These are phyloP conservation scores for Neoscytalidium dimidiatum DNA, from an alignment of 2,329 filamentous ascomycete species.

Conservation along the genomic window DNA sequence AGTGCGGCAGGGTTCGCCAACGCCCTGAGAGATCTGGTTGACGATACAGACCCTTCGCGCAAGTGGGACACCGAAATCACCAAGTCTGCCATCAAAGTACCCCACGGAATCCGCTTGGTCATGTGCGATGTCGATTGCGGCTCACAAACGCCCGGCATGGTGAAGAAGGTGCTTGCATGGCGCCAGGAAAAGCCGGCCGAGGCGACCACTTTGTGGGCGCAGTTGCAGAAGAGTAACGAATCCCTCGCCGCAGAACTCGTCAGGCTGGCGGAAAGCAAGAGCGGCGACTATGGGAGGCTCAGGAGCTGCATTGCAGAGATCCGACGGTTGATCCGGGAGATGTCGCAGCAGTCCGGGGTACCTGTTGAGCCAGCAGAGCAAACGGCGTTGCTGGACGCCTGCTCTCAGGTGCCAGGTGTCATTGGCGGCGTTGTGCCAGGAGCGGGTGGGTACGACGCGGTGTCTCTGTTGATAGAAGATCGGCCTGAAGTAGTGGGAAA, in stretches of 20 bases:
- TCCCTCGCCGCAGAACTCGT: constrained; percentile 66
- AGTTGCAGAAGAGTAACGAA: constrained; percentile 74
- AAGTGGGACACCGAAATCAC: constrained; percentile 80
- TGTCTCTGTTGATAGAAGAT: constrained; percentile 78
- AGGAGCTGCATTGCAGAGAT: constrained; percentile 53
- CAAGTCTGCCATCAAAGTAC: constrained; percentile 70
- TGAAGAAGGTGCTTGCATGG: constrained; percentile 88
- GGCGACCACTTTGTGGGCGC: constrained; percentile 72
- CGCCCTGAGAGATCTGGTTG: constrained; percentile 66
- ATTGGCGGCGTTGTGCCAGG: constrained; percentile 91
- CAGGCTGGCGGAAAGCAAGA: constrained; percentile 49
- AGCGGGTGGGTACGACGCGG: constrained; percentile 89
- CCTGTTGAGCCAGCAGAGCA: constrained; percentile 89
- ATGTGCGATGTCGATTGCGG: constrained; percentile 98
- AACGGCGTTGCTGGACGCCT: constrained; percentile 78
- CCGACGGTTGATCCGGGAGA: constrained; percentile 67
- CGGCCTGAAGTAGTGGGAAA: constrained; percentile 62
- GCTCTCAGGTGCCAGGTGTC: constrained; percentile 72
- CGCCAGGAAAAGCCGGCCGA: constrained; percentile 62
- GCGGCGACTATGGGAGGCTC: constrained; percentile 55
- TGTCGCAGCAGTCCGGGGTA: constrained; percentile 73
- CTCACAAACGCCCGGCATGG: constrained; percentile 92
- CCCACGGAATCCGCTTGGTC: constrained; percentile 72
- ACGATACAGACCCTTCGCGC: constrained; percentile 52
- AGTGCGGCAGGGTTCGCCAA: constrained; percentile 65